Evolutionary conservation across 495 filamentous ascomycete genomes (phyloP).

Genomic region (Penicillium atrosanguineum): DNA sequence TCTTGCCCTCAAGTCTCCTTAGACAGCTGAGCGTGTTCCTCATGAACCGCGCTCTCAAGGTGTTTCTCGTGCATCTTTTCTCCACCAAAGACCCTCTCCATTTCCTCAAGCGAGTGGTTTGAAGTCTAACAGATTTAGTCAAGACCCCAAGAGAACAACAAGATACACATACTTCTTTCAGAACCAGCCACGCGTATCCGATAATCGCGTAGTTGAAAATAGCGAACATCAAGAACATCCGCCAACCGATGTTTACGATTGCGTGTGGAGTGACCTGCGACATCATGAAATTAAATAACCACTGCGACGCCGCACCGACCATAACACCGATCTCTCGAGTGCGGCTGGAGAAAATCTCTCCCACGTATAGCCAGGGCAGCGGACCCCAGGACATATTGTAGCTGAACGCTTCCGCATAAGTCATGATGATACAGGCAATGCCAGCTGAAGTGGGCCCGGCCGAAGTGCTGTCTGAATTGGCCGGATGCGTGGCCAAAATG

Average conservation of each 20-base stretch:
- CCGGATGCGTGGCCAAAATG: slow-evolving; percentile 43
- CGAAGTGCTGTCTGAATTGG: slow-evolving; percentile 23
- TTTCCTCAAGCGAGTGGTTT: slow-evolving; percentile 35
- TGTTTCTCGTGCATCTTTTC: slow-evolving; percentile 10
- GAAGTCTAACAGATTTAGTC: slow-evolving; percentile 20
- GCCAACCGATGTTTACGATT: slow-evolving; percentile 49
- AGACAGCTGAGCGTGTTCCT: slow-evolving; percentile 1
- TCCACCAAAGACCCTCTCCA: slow-evolving; percentile 35
- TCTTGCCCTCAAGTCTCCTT: not conserved
- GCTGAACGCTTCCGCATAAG: slow-evolving; percentile 49
- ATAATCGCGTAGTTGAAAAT: slow-evolving; percentile 49
- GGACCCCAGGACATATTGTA: slow-evolving; percentile 40
- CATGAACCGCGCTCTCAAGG: slow-evolving; percentile 3
- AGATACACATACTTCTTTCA: slow-evolving; percentile 39
- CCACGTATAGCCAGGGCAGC: slow-evolving; percentile 41
- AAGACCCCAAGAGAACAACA: not conserved
- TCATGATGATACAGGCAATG: slow-evolving; percentile 49
- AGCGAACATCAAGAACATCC: slow-evolving; percentile 56
- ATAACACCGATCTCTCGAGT: slow-evolving; percentile 48
- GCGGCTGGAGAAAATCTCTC: slow-evolving; percentile 53
- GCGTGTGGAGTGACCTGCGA: slow-evolving; percentile 52
- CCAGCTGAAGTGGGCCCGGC: slow-evolving; percentile 33
- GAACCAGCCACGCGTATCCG: slow-evolving; percentile 45
- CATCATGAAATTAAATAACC: slow-evolving; percentile 57
- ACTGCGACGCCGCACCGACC: slow-evolving; percentile 49